Evolutionary conservation across 257 asterid species (phyloP).

Genomic region (Solanum appendiculatum): DNA sequence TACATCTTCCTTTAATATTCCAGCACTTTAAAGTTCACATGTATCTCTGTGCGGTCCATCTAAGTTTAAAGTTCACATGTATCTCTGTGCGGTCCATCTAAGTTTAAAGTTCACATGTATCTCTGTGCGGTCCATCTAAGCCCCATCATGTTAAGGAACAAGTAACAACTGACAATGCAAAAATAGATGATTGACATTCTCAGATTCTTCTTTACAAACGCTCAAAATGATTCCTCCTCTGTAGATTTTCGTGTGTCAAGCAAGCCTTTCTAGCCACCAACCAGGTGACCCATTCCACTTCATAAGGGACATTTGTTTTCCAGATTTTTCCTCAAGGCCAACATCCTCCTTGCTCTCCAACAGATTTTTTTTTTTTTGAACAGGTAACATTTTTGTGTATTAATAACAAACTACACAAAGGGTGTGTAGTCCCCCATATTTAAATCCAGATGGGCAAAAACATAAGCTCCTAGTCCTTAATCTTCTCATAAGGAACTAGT

Average conservation of each 20-base stretch:
- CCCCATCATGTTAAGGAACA: neutral
- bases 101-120: neutral
- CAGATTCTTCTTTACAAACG: neutral
- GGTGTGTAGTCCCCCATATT: too few relatives aligned
- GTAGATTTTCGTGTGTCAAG: neutral
- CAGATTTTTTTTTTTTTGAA: neutral
- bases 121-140: neutral
- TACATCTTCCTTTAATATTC: neutral
- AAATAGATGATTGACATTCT: neutral
- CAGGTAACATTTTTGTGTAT: too few relatives aligned
- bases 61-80: too few relatives aligned
- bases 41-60: neutral
- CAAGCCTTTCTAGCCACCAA: neutral
- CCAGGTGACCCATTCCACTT: neutral
- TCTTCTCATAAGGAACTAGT: too few relatives aligned
- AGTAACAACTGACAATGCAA: neutral
- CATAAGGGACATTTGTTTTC: neutral
- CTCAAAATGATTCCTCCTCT: neutral
- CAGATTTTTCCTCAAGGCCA: neutral
- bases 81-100: neutral
- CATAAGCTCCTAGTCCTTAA: too few relatives aligned
- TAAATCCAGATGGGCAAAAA: too few relatives aligned
- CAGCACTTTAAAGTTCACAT: neutral
- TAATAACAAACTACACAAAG: too few relatives aligned
- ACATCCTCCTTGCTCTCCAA: neutral